These are phyloP conservation scores for Bombardia bombarda DNA, from an alignment of 495 filamentous ascomycete genomes.

Conservation along the genomic window DNA sequence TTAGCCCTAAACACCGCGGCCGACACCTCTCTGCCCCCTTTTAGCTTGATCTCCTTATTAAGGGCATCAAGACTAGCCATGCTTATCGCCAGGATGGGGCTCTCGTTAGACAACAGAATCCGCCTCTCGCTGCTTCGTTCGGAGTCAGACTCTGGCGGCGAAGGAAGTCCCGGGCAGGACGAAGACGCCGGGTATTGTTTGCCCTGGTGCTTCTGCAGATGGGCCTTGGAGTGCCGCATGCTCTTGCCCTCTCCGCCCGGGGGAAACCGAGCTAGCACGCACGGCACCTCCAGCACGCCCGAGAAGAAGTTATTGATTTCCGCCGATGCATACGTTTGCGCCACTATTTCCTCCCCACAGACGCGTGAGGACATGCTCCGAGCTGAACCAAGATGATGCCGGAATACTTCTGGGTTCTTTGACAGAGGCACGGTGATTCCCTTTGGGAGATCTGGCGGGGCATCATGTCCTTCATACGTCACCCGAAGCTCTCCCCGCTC, in stretches of 20 bases:
- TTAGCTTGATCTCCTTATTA: slow-evolving; percentile 58
- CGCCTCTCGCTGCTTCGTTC: slow-evolving; percentile 33
- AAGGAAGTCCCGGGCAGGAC: slow-evolving; percentile 42
- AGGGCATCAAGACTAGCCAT: slow-evolving; percentile 69
- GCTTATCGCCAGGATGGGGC: slow-evolving; percentile 79
- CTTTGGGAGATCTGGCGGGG: slow-evolving; percentile 17
- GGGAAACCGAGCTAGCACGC: slow-evolving; percentile 73
- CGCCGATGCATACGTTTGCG: slow-evolving; percentile 57
- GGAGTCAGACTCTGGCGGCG: slow-evolving; percentile 41
- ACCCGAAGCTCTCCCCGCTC: slow-evolving; percentile 37
- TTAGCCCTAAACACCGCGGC: slow-evolving; percentile 75
- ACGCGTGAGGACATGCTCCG: slow-evolving; percentile 50
- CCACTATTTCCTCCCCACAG: slow-evolving; percentile 67
- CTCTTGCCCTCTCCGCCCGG: slow-evolving; percentile 45
- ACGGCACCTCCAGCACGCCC: slow-evolving; percentile 61
- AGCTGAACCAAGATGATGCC: slow-evolving; percentile 14
- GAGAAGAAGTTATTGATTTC: slow-evolving; percentile 69
- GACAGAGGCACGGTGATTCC: slow-evolving; percentile 60
- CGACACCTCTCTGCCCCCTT: slow-evolving; percentile 50
- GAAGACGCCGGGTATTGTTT: slow-evolving; percentile 26
- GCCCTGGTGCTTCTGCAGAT: slow-evolving; percentile 47
- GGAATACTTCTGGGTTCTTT: slow-evolving; percentile 46
- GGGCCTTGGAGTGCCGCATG: slow-evolving; percentile 57
- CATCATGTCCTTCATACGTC: slow-evolving; percentile 43
- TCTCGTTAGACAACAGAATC: slow-evolving; percentile 84